A percentile compares a stretch with the other conserved stretches of the same genome.
phyloP scores from a whole-genome alignment of 139 green algal genomes.

The Diplosphaera chodatii region DNA sequence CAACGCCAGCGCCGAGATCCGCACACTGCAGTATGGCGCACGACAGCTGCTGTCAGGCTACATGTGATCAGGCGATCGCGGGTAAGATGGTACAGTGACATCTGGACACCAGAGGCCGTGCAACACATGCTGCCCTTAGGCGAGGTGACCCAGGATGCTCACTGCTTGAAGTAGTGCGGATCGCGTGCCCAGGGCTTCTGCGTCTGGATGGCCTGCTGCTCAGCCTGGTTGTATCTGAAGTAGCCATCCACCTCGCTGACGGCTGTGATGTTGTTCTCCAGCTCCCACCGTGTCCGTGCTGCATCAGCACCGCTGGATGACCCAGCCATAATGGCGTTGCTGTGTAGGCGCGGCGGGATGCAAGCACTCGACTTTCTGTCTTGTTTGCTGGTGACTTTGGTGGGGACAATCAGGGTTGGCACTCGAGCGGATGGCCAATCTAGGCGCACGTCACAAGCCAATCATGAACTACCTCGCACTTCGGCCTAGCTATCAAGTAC shows the following conservation, averaged over 20 bases:
- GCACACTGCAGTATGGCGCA: slow-evolving; percentile 51
- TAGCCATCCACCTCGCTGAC: slow-evolving; percentile 48
- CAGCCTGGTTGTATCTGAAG: slow-evolving; percentile 68
- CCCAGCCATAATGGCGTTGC: neutral
- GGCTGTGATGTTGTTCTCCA: slow-evolving; percentile 83
- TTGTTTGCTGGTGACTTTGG: no score
- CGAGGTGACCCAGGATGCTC: neutral
- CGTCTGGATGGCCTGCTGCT: slow-evolving; percentile 55
- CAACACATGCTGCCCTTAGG: no score
- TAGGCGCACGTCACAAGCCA: no score
- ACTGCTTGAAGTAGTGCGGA: slow-evolving; percentile 85
- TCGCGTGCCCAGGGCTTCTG: slow-evolving; percentile 84
- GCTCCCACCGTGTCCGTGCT: slow-evolving; percentile 71
- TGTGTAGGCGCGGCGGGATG: no score
- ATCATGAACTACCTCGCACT: no score
- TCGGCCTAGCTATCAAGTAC: no score
- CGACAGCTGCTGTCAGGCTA: no score
- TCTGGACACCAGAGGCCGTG: neutral
- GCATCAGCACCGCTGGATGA: neutral
- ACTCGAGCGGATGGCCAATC: no score
- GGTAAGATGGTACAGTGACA: no score
- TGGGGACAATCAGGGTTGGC: no score
- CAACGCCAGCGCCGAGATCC: slow-evolving; percentile 88
- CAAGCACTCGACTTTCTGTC: no score
- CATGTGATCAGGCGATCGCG: no score